Evolutionary conservation across 345 rosid species (phyloP), one percentile per base, ranked within the genome.

Genomic region (Citrus trifoliata): DNA sequence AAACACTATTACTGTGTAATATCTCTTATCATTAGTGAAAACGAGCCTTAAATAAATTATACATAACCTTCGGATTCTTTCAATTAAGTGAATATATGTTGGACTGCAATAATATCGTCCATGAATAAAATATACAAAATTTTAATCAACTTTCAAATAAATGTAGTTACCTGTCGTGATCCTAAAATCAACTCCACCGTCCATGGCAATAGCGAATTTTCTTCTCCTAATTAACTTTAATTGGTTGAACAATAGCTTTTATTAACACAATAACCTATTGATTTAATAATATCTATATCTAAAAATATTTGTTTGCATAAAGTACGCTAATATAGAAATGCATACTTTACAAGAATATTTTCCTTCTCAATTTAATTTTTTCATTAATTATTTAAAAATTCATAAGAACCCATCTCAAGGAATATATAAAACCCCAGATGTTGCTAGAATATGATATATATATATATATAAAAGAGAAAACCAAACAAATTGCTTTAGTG

Each of bases 401-500:
- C 7, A 58, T 19, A 75, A 75, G 61, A 75, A 30, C n/a, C 61
- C 48, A 64, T 28, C 33, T 75, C 32, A 75, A 8, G 25, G 18
- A 7, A 61, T 40, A 18, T 3, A 68, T 2, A 24, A n/a, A 13
- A 5, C 18, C n/a, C 33, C 46, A 63, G 13, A 60, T 46, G 40
- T 42, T 84, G 40, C 30, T 30, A 63, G 60, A 63, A 75, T 56
- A 75, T 61, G 48, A 56, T 32, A 32, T 33, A 4, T 33, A 28
- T 59, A 27, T 27, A 55, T 4, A 66, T 37, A 58, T 70, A 33
- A 74, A 74, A 74, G 58, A 74, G 46, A 7, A 27, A 61, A 32
- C 28, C 19, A 67, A 76, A 60, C 67, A 76, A 56, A 61, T 59
- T 64, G 74, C 81, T 74, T 68, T 76, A 55, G 58, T 81, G 85